Conservation (phyloP, 2,329 filamentous ascomycete genomes). For the Cryphonectria radicalis region DNA sequence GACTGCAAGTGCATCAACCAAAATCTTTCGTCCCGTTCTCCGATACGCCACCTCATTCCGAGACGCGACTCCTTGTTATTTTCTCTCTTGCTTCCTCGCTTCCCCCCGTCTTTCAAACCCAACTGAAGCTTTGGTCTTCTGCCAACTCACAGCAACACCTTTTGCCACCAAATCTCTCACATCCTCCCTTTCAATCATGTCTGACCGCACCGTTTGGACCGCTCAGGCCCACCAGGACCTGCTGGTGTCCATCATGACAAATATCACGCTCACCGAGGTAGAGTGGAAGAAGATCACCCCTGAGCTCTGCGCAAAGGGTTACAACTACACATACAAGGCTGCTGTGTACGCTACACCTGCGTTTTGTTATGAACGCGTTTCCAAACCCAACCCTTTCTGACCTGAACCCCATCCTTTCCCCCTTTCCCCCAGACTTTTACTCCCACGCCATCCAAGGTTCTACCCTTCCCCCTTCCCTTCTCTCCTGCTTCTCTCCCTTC, state of each 20-base stretch:
- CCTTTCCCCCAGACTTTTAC: not conserved
- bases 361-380: slow-evolving; percentile 7
- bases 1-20: slow-evolving; percentile 1
- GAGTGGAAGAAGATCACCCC: slow-evolving; percentile 35
- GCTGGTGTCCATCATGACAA: slow-evolving; percentile 44
- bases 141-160: slow-evolving; percentile 27
- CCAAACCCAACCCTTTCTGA: slow-evolving; percentile 3
- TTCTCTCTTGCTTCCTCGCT: not conserved
- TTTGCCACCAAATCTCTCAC: slow-evolving; percentile 31
- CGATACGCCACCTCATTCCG: not conserved
- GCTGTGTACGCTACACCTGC: slow-evolving; percentile 42
- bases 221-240: slow-evolving; percentile 34
- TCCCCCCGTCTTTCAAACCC: not conserved
- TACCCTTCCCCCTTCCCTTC: not conserved
- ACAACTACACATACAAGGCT: slow-evolving; percentile 46
- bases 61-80: not conserved
- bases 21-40: not conserved
- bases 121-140: not conserved
- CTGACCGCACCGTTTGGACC: slow-evolving; percentile 19
- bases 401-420: not conserved
- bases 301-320: slow-evolving; percentile 39
- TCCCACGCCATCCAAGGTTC: not conserved
- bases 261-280: slow-evolving; percentile 24
- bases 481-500: not conserved
- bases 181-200: slow-evolving; percentile 6